Evolutionary conservation across 73 alveolate genomes (phyloP).

Genomic region (Paramecium primaurelia): DNA sequence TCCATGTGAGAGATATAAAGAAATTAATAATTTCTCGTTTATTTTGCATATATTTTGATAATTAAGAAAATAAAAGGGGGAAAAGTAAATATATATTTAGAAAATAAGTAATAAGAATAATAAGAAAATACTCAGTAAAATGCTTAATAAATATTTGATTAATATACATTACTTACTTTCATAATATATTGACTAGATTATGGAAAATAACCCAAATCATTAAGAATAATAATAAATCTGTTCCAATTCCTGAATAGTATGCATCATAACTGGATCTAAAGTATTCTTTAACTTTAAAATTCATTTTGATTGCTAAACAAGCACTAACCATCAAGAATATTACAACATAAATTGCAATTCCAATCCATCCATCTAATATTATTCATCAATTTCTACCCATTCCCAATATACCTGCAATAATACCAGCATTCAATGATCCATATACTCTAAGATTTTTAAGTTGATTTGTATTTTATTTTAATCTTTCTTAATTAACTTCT

Average conservation of each 20-base stretch:
- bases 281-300: background rate
- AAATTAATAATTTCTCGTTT: background rate
- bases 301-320: slow-evolving; percentile 12
- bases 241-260: background rate
- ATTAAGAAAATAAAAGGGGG: background rate
- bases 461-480: background rate
- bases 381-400: background rate
- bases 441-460: slow-evolving; percentile 8
- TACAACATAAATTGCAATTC: background rate
- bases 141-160: background rate
- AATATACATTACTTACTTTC: background rate
- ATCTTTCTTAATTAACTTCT: background rate
- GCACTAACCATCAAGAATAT: background rate
- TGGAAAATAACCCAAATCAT: slow-evolving; percentile 47
- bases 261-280: background rate
- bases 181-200: slow-evolving; percentile 2
- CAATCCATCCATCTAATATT: slow-evolving; percentile 28
- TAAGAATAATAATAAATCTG: slow-evolving; percentile 3
- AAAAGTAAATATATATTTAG: no score
- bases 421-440: slow-evolving; percentile 30
- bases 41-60: background rate
- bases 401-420: slow-evolving; percentile 3
- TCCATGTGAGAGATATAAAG: background rate
- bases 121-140: background rate
- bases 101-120: no score